Conservation (phyloP, 2,329 filamentous ascomycete genomes). For the Monilinia fructicola region DNA sequence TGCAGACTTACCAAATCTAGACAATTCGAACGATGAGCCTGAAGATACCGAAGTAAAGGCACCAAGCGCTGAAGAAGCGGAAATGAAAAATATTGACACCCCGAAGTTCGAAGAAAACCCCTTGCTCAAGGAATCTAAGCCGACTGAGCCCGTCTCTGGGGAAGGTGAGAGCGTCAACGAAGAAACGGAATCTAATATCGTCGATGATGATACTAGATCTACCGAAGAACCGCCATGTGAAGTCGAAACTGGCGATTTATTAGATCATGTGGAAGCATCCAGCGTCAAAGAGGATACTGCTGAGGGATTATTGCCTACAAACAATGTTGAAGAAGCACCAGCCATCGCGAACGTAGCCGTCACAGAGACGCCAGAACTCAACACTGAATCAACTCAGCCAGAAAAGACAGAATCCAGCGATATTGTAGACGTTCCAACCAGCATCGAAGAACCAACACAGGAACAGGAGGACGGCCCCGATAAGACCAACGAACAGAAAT, state of each 20-base stretch:
- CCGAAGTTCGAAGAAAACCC: neutral
- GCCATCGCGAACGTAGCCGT: neutral
- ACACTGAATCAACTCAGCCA: neutral
- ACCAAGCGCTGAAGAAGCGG: constrained; percentile 6
- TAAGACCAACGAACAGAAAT: neutral
- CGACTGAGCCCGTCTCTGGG: neutral
- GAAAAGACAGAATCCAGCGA: neutral
- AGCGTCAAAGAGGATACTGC: neutral
- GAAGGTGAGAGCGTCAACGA: neutral
- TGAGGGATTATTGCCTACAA: neutral
- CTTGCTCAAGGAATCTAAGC: neutral
- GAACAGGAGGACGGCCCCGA: neutral
- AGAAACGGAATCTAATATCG: neutral
- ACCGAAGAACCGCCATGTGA: neutral
- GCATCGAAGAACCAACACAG: neutral
- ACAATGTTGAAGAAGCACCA: neutral
- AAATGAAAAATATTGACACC: neutral
- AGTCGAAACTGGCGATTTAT: neutral
- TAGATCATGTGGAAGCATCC: neutral
- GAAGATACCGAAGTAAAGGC: neutral
- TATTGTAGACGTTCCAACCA: neutral
- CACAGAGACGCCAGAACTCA: neutral
- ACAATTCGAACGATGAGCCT: neutral
- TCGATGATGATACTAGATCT: neutral
- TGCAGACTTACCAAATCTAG: neutral